These are phyloP conservation scores for Rhizophlyctis rosea DNA, from an alignment of 192 early-diverging fungal genomes.

Conservation along the genomic window DNA sequence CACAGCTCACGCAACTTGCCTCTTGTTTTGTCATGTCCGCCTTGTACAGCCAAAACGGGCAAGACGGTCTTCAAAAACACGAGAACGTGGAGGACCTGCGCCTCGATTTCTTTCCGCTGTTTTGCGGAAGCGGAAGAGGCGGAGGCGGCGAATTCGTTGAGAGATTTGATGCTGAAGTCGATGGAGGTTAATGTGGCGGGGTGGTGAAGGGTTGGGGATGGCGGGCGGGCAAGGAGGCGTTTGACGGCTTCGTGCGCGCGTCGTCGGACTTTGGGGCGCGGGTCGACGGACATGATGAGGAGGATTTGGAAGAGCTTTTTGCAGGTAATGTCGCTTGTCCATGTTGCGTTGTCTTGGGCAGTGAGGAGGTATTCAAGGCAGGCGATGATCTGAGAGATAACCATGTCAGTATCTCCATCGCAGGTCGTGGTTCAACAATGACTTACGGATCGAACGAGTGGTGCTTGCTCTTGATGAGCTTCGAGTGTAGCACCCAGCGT, in stretches of 20 bases:
- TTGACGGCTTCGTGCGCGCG: constrained; percentile 81
- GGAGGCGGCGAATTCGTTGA: constrained; percentile 46
- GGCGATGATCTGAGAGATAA: constrained; percentile 40
- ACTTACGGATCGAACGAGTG: constrained; percentile 70
- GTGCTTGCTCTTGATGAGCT: constrained; percentile 61
- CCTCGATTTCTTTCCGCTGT: constrained; percentile 34
- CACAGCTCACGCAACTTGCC: constrained; percentile 51
- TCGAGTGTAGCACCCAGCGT: constrained; percentile 61
- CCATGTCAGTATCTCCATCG: too few species aligned
- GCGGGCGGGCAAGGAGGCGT: constrained; percentile 65
- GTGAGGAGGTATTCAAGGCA: constrained; percentile 77
- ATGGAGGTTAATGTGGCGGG: constrained; percentile 64
- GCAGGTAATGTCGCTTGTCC: constrained; percentile 52
- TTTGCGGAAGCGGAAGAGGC: constrained; percentile 16
- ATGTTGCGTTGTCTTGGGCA: constrained; percentile 72
- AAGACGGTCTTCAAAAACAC: constrained; percentile 63
- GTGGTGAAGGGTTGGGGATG: constrained; percentile 67
- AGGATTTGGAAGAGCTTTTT: constrained; percentile 73
- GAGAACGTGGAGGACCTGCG: constrained; percentile 57
- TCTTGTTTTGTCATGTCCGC: constrained; percentile 40
- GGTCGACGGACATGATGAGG: constrained; percentile 74
- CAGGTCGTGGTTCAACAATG: constrained; percentile 4
- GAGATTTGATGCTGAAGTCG: constrained; percentile 58
- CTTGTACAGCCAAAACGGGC: constrained; percentile 42
- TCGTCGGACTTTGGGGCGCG: constrained; percentile 85